Evolutionary conservation across 2,329 filamentous ascomycete genomes (phyloP).

Genomic region (Trichophyton benhamiae): DNA sequence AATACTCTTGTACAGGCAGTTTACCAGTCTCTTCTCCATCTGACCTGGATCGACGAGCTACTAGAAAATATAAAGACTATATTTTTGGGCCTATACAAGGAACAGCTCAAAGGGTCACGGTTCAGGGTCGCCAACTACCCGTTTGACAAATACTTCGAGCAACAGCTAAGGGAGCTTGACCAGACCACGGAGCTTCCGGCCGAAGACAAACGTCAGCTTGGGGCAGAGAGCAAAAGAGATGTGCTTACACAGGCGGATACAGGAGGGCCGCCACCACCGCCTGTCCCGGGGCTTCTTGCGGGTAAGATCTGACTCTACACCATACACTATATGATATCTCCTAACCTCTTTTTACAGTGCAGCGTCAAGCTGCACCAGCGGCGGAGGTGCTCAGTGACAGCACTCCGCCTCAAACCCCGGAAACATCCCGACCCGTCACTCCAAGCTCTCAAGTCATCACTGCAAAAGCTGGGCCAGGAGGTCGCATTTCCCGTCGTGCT

Average conservation of each 20-base stretch:
- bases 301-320: conserved; percentile 19
- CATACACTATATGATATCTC: not conserved
- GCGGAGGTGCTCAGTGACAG: conserved; percentile 49
- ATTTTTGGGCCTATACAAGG: conserved; percentile 79
- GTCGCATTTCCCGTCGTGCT: conserved; percentile 67
- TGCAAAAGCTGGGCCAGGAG: conserved; percentile 52
- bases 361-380: conserved; percentile 33
- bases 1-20: conserved; percentile 54
- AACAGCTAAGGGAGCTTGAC: conserved; percentile 68
- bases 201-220: conserved; percentile 35
- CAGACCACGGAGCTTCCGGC: conserved; percentile 22
- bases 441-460: conserved; percentile 45
- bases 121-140: conserved; percentile 67
- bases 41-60: conserved; percentile 94
- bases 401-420: conserved; percentile 58
- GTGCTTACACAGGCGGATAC: conserved; percentile 37
- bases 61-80: conserved; percentile 89
- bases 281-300: conserved; percentile 41
- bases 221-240: conserved; percentile 33
- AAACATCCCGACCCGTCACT: conserved; percentile 66
- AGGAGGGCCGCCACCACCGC: conserved; percentile 40
- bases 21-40: conserved; percentile 86
- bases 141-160: conserved; percentile 90
- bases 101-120: conserved; percentile 70
- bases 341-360: conserved; percentile 20